A percentile compares a stretch with the other conserved stretches of the same genome.
Evolutionary conservation across 257 asterid genomes (phyloP).

Genomic region (Gentiana straminea): DNA sequence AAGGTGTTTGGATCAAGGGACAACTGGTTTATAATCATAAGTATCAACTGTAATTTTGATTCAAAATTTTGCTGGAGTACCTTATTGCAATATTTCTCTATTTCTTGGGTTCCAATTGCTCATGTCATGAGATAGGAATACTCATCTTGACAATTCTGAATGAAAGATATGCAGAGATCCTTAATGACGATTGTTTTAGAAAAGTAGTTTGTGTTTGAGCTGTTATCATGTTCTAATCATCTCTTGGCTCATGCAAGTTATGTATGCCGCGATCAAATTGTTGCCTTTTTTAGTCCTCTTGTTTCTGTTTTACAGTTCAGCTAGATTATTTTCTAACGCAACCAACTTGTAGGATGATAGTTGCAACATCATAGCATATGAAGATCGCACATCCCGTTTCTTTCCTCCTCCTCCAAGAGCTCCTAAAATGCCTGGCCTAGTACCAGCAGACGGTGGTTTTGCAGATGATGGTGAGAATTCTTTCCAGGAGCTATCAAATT

Average conservation of each 20-base stretch:
- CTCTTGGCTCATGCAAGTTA: not conserved
- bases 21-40: too few relatives aligned
- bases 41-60: too few relatives aligned
- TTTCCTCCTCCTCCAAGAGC: slow-evolving; percentile 87
- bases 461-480: slow-evolving; percentile 75
- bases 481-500: slow-evolving; percentile 72
- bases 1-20: too few relatives aligned
- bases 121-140: too few relatives aligned
- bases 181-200: too few relatives aligned
- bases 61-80: too few relatives aligned
- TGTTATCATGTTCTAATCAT: too few relatives aligned
- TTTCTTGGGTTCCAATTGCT: too few relatives aligned
- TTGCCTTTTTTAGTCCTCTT: slow-evolving; percentile 3
- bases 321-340: slow-evolving; percentile 3
- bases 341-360: slow-evolving; percentile 46
- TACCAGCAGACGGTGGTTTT: slow-evolving; percentile 73
- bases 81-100: too few relatives aligned
- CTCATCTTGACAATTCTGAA: too few relatives aligned
- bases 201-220: not conserved
- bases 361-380: slow-evolving; percentile 34
- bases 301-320: slow-evolving; percentile 8
- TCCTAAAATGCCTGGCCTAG: slow-evolving; percentile 85
- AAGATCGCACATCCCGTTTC: slow-evolving; percentile 91
- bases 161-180: too few relatives aligned
- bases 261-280: too few relatives aligned